Evolutionary conservation across 495 filamentous ascomycete species (phyloP).

Genomic region (Stereocaulon alpinum): DNA sequence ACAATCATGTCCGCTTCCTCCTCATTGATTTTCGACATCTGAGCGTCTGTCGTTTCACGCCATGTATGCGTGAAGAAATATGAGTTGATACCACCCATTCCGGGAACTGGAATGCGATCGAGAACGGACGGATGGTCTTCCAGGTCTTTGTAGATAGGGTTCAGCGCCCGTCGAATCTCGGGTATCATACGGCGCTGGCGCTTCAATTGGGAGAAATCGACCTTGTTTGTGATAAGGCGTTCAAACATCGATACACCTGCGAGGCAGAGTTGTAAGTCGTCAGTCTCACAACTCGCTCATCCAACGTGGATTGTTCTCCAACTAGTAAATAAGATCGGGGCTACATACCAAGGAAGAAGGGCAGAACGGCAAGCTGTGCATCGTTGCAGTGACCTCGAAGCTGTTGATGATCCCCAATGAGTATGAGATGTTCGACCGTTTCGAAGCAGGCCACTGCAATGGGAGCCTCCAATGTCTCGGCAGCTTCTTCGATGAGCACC

Average conservation of each 20-base stretch:
- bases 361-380: conserved; percentile 40
- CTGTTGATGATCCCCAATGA: conserved; percentile 71
- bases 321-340: conserved; percentile 34
- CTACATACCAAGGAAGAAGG: conserved; percentile 58
- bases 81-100: conserved; percentile 67
- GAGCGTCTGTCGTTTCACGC: conserved; percentile 53
- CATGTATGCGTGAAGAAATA: conserved; percentile 67
- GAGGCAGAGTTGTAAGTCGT: too few relatives aligned
- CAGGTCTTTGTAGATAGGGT: conserved; percentile 58
- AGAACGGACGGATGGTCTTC: conserved; percentile 61
- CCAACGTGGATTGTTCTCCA: too few relatives aligned
- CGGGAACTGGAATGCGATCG: conserved; percentile 52
- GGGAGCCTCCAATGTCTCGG: conserved; percentile 59
- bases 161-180: conserved; percentile 53
- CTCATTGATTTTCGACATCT: conserved; percentile 61
- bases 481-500: conserved; percentile 67
- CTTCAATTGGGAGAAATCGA: conserved; percentile 51
- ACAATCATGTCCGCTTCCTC: conserved; percentile 72
- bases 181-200: conserved; percentile 64
- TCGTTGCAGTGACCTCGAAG: conserved; percentile 53
- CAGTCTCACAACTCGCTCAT: too few relatives aligned
- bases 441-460: conserved; percentile 55
- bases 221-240: conserved; percentile 57
- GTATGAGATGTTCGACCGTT: conserved; percentile 59
- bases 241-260: conserved; percentile 64